A percentile compares a stretch with the other conserved stretches of the same genome.
These are phyloP conservation scores for Coemansia sp. DNA, from an alignment of 192 early-diverging fungal species.

Conservation along the genomic window DNA sequence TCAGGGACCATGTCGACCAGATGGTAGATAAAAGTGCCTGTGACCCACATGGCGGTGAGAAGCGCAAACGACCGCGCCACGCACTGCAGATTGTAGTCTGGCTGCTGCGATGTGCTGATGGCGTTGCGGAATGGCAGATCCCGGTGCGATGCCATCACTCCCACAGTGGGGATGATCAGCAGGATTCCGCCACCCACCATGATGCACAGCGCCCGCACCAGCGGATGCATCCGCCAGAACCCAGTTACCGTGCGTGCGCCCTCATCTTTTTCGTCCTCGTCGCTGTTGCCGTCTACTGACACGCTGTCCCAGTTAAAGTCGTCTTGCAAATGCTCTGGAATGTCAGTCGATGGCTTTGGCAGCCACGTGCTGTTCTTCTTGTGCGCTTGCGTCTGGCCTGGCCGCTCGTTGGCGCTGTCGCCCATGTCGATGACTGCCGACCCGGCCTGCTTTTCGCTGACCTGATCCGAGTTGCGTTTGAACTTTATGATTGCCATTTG, in stretches of 20 bases:
- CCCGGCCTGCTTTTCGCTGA: slow-evolving; percentile 19
- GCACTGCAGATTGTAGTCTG: slow-evolving; percentile 35
- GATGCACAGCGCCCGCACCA: slow-evolving; percentile 56
- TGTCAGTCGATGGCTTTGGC: slow-evolving; percentile 37
- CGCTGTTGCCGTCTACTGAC: slow-evolving; percentile 20
- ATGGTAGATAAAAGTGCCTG: slow-evolving; percentile 56
- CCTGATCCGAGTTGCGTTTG: not conserved
- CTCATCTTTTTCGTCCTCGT: slow-evolving; percentile 26
- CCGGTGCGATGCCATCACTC: slow-evolving; percentile 47
- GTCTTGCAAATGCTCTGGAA: slow-evolving; percentile 40
- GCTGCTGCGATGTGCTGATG: slow-evolving; percentile 16
- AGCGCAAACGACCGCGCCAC: slow-evolving; percentile 52
- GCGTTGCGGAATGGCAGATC: slow-evolving; percentile 36
- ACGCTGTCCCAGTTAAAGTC: slow-evolving; percentile 53
- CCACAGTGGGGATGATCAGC: slow-evolving; percentile 56
- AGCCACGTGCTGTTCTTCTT: slow-evolving; percentile 5
- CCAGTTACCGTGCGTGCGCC: slow-evolving; percentile 25
- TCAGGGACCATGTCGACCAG: slow-evolving; percentile 60
- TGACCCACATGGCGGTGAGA: slow-evolving; percentile 53
- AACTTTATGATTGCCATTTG: not conserved
- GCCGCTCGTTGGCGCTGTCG: slow-evolving; percentile 6
- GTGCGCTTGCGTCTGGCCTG: not conserved
- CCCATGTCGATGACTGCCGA: slow-evolving; percentile 38
- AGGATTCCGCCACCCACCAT: slow-evolving; percentile 58
- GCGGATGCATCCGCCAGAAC: slow-evolving; percentile 59